Conservation (phyloP, 768 basidiomycete species). For the Rubroboletus pulcherrimus region DNA sequence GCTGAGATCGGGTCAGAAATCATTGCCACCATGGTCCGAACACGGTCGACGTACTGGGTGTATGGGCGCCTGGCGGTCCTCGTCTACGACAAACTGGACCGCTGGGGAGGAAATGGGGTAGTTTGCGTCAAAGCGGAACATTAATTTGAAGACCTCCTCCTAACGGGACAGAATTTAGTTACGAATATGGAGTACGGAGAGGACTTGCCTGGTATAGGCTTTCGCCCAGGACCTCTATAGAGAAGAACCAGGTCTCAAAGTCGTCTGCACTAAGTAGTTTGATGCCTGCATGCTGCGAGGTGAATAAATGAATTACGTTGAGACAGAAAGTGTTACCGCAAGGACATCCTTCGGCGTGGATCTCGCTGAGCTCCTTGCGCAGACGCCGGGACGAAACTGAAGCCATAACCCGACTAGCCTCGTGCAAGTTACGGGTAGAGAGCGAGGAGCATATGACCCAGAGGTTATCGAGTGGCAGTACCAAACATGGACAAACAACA, state of each 20-base stretch:
- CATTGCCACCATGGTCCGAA: neutral
- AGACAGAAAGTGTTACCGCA: slow-evolving; percentile 42
- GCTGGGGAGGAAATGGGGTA: slow-evolving; percentile 89
- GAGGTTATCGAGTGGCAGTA: slow-evolving; percentile 6
- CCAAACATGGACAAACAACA: slow-evolving; percentile 39
- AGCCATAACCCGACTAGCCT: slow-evolving; percentile 41
- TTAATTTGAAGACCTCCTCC: slow-evolving; percentile 74
- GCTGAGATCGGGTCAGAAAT: slow-evolving; percentile 40
- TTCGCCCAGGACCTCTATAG: slow-evolving; percentile 82
- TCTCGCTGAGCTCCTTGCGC: slow-evolving; percentile 68
- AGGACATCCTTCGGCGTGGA: slow-evolving; percentile 62
- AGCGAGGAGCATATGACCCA: neutral
- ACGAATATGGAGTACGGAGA: neutral
- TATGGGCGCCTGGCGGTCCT: slow-evolving; percentile 61
- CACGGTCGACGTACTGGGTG: slow-evolving; percentile 61
- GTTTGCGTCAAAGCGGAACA: slow-evolving; percentile 75
- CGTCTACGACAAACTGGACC: slow-evolving; percentile 76
- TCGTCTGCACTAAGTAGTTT: slow-evolving; percentile 71
- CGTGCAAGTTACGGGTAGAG: slow-evolving; percentile 14
- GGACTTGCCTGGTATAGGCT: slow-evolving; percentile 64
- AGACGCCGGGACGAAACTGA: slow-evolving; percentile 63
- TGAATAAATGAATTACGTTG: neutral
- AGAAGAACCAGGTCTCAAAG: slow-evolving; percentile 72
- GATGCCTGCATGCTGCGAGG: slow-evolving; percentile 50
- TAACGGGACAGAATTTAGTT: slow-evolving; percentile 28